These are phyloP conservation scores for Tephrocybe sp. DNA, from an alignment of 768 basidiomycete species.

Conservation along the genomic window DNA sequence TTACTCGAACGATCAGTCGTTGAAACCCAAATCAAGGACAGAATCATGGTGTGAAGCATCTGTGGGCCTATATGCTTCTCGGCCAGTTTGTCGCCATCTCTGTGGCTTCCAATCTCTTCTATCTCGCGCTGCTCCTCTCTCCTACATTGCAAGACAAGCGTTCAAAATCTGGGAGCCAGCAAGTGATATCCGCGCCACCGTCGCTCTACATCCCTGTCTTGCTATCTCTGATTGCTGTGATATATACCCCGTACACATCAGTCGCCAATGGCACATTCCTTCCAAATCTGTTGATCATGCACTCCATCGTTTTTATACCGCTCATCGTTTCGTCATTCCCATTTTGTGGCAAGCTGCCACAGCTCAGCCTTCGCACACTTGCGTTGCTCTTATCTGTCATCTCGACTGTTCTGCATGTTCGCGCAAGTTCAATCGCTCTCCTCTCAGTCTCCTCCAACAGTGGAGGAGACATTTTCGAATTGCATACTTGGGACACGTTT, in stretches of 20 bases:
- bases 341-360: conserved; percentile 5
- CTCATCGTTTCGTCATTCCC: conserved; percentile 24
- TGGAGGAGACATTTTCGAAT: background rate
- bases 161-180: background rate
- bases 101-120: conserved; percentile 65
- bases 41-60: conserved; percentile 40
- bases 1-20: too few species aligned
- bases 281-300: conserved; percentile 50
- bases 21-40: too few species aligned
- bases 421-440: background rate
- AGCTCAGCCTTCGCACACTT: background rate
- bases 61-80: conserved; percentile 72
- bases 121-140: conserved; percentile 44
- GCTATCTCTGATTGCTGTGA: conserved; percentile 44
- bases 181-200: conserved; percentile 12
- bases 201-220: conserved; percentile 43
- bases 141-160: conserved; percentile 16
- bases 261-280: conserved; percentile 43
- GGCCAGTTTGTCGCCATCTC: conserved; percentile 74
- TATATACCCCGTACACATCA: conserved; percentile 41
- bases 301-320: too few species aligned
- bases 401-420: conserved; percentile 5
- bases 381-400: background rate
- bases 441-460: background rate
- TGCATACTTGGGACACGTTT: conserved; percentile 21